Conservation (phyloP, 83 land plant genomes). For the Thuja plicata region DNA sequence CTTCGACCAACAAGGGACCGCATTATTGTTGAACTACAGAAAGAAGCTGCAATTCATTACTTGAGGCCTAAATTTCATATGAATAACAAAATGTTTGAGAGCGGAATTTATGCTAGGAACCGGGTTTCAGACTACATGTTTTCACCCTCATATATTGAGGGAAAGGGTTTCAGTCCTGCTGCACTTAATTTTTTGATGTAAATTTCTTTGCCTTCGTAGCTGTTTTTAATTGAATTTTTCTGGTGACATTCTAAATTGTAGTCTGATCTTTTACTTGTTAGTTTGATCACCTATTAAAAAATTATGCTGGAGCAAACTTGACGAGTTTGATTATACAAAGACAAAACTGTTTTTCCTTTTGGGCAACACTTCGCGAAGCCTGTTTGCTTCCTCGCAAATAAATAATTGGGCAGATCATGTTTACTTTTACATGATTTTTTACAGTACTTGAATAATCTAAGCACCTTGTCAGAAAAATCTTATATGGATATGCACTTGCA, state of each 20-base stretch:
- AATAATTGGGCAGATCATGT: neutral
- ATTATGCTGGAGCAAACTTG: neutral
- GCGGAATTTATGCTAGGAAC: slow-evolving; percentile 32
- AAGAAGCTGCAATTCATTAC: slow-evolving; percentile 40
- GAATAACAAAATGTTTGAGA: slow-evolving; percentile 22
- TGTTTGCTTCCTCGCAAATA: neutral
- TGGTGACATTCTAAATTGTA: neutral
- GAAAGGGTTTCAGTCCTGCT: slow-evolving; percentile 44
- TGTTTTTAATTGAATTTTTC: neutral
- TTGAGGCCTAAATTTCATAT: slow-evolving; percentile 43
- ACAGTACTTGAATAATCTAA: neutral
- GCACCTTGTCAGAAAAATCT: neutral
- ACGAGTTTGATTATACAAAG: neutral
- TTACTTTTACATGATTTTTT: neutral
- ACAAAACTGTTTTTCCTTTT: neutral
- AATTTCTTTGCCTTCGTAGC: slow-evolving; percentile 15
- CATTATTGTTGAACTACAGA: slow-evolving; percentile 47
- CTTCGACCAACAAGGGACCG: slow-evolving; percentile 28
- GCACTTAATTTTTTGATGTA: slow-evolving; percentile 44
- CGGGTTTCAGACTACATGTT: slow-evolving; percentile 38
- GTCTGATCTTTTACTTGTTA: neutral
- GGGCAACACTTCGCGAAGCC: neutral
- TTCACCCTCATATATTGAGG: slow-evolving; percentile 48
- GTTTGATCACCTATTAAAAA: neutral
- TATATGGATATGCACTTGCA: slow-evolving; percentile 5